A percentile compares a stretch with the other conserved stretches of the same genome.
phyloP scores from a whole-genome alignment of 1,284 basidiomycete genomes.

The Fomitiporia mediterranea region DNA sequence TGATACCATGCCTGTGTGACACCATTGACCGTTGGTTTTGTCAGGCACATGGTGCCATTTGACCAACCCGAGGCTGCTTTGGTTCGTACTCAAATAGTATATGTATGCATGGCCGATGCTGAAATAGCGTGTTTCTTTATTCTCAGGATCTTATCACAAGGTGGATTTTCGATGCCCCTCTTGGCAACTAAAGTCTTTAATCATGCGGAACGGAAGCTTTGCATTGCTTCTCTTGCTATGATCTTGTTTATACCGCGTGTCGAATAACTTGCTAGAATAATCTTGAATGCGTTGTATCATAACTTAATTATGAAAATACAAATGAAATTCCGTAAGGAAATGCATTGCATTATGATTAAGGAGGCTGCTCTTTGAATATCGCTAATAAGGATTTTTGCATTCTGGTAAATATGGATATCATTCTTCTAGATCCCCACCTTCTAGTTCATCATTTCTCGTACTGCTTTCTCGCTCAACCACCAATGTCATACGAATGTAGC shows the following conservation, averaged over 20 bases:
- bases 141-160: conserved; percentile 43
- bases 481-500: conserved; percentile 6
- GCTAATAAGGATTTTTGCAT: background rate
- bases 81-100: conserved; percentile 29
- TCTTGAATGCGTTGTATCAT: background rate
- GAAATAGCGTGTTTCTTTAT: background rate
- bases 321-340: background rate
- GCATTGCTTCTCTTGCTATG: too few relatives aligned
- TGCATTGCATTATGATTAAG: too few relatives aligned
- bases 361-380: too few relatives aligned
- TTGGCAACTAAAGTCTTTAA: conserved; percentile 21
- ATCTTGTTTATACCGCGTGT: too few relatives aligned
- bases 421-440: background rate
- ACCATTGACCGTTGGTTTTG: conserved; percentile 2
- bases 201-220: background rate
- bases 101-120: too few relatives aligned
- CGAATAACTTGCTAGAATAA: too few relatives aligned
- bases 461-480: background rate
- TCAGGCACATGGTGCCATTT: conserved; percentile 79
- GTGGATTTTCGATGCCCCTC: conserved; percentile 47
- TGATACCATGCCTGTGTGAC: background rate
- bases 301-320: background rate
- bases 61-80: conserved; percentile 77
- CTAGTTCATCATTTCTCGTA: background rate
- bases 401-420: background rate